Conservation (phyloP, 1,139 yeast species). For the Ogataea hybrid region DNA sequence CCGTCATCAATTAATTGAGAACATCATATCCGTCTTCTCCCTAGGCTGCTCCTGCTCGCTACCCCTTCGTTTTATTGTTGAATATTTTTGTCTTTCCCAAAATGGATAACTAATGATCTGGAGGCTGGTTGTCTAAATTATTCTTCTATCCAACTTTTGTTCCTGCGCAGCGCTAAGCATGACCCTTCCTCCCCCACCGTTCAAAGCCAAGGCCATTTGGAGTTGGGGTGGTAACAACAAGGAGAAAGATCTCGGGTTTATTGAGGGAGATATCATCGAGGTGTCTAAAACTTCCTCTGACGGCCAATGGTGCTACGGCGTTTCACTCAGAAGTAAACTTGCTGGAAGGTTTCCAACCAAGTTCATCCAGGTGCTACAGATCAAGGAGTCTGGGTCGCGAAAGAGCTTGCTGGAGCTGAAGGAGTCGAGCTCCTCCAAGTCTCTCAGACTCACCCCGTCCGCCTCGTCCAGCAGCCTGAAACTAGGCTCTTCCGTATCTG, state of each 20-base stretch:
- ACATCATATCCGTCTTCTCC: too few relatives aligned
- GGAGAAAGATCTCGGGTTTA: slow-evolving; percentile 85
- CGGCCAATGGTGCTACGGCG: slow-evolving; percentile 93
- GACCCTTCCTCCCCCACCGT: slow-evolving; percentile 20
- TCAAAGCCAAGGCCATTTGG: slow-evolving; percentile 31
- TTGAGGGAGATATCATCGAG: slow-evolving; percentile 89
- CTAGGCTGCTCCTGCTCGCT: too few relatives aligned
- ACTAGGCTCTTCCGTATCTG: too few relatives aligned
- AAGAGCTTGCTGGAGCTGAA: too few relatives aligned
- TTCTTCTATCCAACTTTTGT: not conserved
- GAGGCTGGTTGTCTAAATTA: slow-evolving; percentile 8
- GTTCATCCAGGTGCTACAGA: too few relatives aligned
- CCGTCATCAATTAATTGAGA: too few relatives aligned
- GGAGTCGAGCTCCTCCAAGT: too few relatives aligned
- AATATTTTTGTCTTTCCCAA: too few relatives aligned
- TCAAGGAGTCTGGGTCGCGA: too few relatives aligned
- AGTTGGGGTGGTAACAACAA: slow-evolving; percentile 36
- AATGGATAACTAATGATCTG: slow-evolving; percentile 11
- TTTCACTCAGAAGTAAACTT: slow-evolving; percentile 72
- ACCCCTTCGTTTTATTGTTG: not conserved
- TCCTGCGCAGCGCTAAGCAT: slow-evolving; percentile 2
- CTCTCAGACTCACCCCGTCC: too few relatives aligned
- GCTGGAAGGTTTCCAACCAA: slow-evolving; percentile 87
- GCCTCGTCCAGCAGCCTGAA: too few relatives aligned
- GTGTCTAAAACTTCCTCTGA: slow-evolving; percentile 70